A percentile compares a stretch with the other conserved stretches of the same genome.
Evolutionary conservation across 257 asterid species (phyloP).

Genomic region (Capsicum rhomboideum): DNA sequence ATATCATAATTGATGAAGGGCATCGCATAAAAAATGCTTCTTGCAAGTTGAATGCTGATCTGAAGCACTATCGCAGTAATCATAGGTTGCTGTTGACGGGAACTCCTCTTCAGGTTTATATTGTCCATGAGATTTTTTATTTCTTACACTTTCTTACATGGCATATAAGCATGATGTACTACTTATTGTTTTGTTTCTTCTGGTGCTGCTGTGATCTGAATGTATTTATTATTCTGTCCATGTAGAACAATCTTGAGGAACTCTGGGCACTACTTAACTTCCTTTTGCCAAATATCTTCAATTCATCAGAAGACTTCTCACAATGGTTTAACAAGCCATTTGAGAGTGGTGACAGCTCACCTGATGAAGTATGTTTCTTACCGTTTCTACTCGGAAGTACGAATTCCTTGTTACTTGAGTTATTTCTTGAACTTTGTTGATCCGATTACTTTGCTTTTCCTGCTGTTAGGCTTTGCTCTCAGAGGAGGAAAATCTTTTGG

Average conservation of each 20-base stretch:
- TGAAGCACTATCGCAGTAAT: slow-evolving; percentile 89
- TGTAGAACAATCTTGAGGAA: slow-evolving; percentile 97
- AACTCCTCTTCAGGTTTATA: slow-evolving; percentile 88
- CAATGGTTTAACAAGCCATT: slow-evolving; percentile 99
- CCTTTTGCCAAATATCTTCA: slow-evolving; percentile 93
- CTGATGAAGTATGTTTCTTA: slow-evolving; percentile 60
- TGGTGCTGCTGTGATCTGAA: slow-evolving; percentile 4
- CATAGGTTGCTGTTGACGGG: slow-evolving; percentile 97
- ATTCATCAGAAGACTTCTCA: slow-evolving; percentile 97
- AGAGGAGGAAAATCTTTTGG: slow-evolving; percentile 97
- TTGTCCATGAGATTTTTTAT: neutral
- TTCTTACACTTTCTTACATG: neutral
- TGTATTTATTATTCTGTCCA: slow-evolving; percentile 1
- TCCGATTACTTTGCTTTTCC: slow-evolving; percentile 7
- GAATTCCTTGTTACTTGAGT: neutral
- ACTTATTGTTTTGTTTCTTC: neutral
- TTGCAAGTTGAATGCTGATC: slow-evolving; percentile 96
- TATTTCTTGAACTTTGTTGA: slow-evolving; percentile 5
- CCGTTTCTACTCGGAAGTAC: neutral
- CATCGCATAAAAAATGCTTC: slow-evolving; percentile 99
- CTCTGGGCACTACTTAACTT: slow-evolving; percentile 98
- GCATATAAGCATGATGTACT: neutral
- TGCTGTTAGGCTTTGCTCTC: slow-evolving; percentile 77
- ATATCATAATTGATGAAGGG: slow-evolving; percentile 94
- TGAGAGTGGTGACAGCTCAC: slow-evolving; percentile 87